A percentile compares a stretch with the other conserved stretches of the same genome.
phyloP scores from a whole-genome alignment of 2,329 filamentous ascomycete species.

The Pestalotiopsis sp. region DNA sequence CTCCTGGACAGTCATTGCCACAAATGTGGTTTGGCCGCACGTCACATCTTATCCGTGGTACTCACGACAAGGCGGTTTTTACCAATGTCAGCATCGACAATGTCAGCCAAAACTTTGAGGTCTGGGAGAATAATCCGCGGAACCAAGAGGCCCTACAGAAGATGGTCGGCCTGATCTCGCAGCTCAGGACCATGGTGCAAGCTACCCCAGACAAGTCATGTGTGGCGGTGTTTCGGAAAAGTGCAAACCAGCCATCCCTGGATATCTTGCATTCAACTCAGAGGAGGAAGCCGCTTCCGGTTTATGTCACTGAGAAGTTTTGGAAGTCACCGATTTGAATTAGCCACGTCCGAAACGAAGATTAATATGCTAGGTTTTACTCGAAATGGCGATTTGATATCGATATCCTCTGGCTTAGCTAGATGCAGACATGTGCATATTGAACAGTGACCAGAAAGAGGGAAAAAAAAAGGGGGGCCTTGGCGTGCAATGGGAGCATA shows the following conservation, averaged over 20 bases:
- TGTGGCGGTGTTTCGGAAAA: not conserved
- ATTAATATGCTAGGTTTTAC: not conserved
- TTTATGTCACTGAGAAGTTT: not conserved
- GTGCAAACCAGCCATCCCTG: not conserved
- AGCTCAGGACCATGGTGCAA: not conserved
- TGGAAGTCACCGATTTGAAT: not conserved
- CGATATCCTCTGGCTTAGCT: not conserved
- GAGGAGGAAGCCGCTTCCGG: not conserved
- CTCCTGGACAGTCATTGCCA: not conserved
- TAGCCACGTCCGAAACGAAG: not conserved
- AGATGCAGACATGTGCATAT: not conserved
- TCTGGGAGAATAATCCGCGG: not conserved
- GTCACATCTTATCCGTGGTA: not conserved
- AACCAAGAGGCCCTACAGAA: not conserved
- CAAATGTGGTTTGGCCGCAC: conserved; percentile 2
- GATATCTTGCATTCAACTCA: not conserved
- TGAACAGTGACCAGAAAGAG: no score
- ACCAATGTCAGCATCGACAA: not conserved
- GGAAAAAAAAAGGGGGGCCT: no score
- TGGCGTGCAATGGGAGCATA: no score
- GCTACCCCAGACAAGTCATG: not conserved
- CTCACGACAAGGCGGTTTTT: not conserved
- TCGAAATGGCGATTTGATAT: not conserved
- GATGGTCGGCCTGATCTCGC: not conserved
- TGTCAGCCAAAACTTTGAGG: not conserved